Percentiles rank a stretch among this genome's conserved stretches.
Conservation (phyloP, 1,139 yeast genomes). For the Lodderomyces elongisporus region DNA sequence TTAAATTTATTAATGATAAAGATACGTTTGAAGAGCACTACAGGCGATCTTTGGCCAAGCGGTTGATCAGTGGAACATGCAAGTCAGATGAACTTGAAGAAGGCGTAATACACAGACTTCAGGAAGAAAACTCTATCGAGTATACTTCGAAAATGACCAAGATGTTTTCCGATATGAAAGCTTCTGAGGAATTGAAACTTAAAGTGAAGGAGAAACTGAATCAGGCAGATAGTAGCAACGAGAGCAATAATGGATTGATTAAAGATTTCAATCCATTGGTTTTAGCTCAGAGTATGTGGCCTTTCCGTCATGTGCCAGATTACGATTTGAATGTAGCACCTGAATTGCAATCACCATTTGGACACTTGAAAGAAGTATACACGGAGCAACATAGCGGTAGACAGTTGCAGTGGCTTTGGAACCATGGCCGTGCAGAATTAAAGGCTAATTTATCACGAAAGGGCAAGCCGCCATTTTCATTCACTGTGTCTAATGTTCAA, state of each 20-base stretch:
- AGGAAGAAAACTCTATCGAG: slow-evolving; percentile 87
- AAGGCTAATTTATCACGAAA: slow-evolving; percentile 82
- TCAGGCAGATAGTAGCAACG: slow-evolving; percentile 8
- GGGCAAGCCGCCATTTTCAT: slow-evolving; percentile 76
- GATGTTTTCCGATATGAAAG: slow-evolving; percentile 93
- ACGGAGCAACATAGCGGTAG: slow-evolving; percentile 78
- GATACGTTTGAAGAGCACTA: slow-evolving; percentile 94
- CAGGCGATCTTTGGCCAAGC: slow-evolving; percentile 81
- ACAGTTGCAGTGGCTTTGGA: slow-evolving; percentile 94
- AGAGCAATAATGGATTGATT: slow-evolving; percentile 19
- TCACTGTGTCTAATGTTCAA: slow-evolving; percentile 82
- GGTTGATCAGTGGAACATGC: slow-evolving; percentile 81
- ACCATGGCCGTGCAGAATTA: slow-evolving; percentile 86
- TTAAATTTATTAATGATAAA: slow-evolving; percentile 86
- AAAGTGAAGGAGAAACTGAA: slow-evolving; percentile 54
- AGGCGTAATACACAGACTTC: slow-evolving; percentile 76
- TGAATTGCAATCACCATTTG: slow-evolving; percentile 60
- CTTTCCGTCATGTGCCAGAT: slow-evolving; percentile 49
- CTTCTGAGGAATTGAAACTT: slow-evolving; percentile 72
- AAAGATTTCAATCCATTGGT: slow-evolving; percentile 72
- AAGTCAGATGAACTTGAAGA: slow-evolving; percentile 85
- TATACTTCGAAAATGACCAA: slow-evolving; percentile 91
- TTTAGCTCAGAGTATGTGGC: slow-evolving; percentile 90
- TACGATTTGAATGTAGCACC: slow-evolving; percentile 39
- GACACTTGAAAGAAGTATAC: slow-evolving; percentile 65